Conservation (phyloP, 2,329 filamentous ascomycete genomes). For the Ophiostoma ulmi region DNA sequence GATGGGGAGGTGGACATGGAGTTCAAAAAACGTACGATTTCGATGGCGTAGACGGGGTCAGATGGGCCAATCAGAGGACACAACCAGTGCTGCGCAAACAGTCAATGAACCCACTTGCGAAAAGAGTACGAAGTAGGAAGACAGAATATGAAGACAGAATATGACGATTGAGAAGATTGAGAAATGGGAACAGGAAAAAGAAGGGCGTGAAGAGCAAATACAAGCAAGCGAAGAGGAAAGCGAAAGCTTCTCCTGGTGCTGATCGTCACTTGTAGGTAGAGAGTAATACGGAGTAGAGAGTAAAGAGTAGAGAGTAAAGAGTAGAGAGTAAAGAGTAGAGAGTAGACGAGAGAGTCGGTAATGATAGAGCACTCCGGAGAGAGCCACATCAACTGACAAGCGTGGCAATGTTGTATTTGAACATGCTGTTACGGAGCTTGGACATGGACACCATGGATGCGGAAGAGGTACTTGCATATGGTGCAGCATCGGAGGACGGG, state of each 20-base stretch:
- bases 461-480: conserved; percentile 6
- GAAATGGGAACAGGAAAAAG: background rate
- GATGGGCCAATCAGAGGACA: conserved; percentile 29
- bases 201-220: background rate
- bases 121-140: background rate
- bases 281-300: no score
- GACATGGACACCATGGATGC: background rate
- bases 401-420: background rate
- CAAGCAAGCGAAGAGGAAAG: no score
- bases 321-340: no score
- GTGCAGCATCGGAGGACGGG: conserved; percentile 1
- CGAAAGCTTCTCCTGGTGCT: no score
- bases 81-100: background rate
- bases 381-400: background rate
- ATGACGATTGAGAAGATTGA: background rate
- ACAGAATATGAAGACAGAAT: background rate
- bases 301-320: no score
- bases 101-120: background rate
- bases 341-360: no score
- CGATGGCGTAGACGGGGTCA: conserved; percentile 27
- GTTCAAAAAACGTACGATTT: conserved; percentile 35
- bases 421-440: background rate
- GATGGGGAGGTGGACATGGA: conserved; percentile 25
- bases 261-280: no score
- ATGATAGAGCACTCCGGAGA: no score